phyloP scores from a whole-genome alignment of 2,329 filamentous ascomycete species.

The Stagonosporopsis cucurbitacearum region DNA sequence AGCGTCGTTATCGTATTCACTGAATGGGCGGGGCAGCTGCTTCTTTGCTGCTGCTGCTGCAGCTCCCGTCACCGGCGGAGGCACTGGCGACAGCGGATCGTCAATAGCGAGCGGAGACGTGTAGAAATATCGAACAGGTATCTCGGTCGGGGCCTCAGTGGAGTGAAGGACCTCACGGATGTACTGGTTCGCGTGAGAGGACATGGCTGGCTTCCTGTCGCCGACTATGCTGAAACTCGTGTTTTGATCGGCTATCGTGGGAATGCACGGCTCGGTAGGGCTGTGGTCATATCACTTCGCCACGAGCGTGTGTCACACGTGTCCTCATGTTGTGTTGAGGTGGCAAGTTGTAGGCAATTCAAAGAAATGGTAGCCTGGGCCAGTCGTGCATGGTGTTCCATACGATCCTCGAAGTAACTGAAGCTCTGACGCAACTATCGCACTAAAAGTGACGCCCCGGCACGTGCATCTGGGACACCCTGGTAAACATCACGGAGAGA shows the following conservation, averaged over 20 bases:
- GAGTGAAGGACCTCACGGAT: conserved; percentile 54
- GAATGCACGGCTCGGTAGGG: not conserved
- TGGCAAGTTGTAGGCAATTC: conserved; percentile 7
- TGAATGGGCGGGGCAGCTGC: conserved; percentile 76
- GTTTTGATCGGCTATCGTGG: not conserved
- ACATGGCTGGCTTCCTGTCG: conserved; percentile 30
- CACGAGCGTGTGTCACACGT: conserved; percentile 4
- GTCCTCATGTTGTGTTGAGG: conserved; percentile 16
- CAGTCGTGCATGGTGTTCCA: conserved; percentile 13
- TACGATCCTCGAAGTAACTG: conserved; percentile 18
- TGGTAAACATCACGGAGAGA: not conserved
- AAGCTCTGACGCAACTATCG: conserved; percentile 39
- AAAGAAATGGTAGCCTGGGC: conserved; percentile 27
- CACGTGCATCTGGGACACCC: conserved; percentile 14
- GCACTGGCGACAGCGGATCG: conserved; percentile 78
- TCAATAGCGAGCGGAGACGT: conserved; percentile 82
- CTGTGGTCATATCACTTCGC: conserved; percentile 25
- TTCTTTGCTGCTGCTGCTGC: conserved; percentile 56
- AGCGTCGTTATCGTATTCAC: conserved; percentile 76
- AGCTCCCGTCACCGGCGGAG: conserved; percentile 57
- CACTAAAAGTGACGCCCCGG: conserved; percentile 33
- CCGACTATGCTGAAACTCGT: conserved; percentile 30
- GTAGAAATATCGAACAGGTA: conserved; percentile 73
- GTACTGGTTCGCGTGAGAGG: conserved; percentile 51
- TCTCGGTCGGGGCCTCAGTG: conserved; percentile 42